Conservation (phyloP, 495 filamentous ascomycete genomes). For the Penicillium lividum region DNA sequence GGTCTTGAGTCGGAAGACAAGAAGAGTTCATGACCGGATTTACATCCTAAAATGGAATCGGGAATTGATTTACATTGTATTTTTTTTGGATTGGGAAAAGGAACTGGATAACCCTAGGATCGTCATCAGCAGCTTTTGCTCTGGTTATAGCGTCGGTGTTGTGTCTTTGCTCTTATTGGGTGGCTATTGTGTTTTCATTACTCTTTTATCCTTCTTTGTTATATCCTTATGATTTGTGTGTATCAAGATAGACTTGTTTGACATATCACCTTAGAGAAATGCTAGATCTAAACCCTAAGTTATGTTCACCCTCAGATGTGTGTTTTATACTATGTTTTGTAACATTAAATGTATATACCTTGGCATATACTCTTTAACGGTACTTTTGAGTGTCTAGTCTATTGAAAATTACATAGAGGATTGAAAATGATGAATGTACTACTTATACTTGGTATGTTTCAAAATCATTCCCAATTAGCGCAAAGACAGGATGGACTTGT, state of each 20-base stretch:
- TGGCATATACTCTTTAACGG: no score
- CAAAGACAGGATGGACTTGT: no score
- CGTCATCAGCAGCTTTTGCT: slow-evolving; percentile 1
- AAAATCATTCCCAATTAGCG: no score
- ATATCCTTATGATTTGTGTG: neutral
- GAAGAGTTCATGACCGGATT: neutral
- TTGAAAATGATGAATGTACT: no score
- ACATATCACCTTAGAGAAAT: neutral
- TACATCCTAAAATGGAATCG: neutral
- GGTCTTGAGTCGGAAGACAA: neutral
- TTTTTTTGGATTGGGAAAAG: neutral
- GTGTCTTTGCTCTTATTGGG: slow-evolving; percentile 3
- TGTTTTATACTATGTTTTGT: no score
- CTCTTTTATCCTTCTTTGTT: slow-evolving; percentile 3
- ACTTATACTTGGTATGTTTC: no score
- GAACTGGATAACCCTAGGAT: neutral
- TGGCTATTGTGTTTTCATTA: slow-evolving; percentile 9
- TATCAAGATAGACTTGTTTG: slow-evolving; percentile 1
- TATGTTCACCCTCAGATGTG: no score
- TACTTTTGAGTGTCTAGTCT: no score
- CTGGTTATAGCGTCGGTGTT: slow-evolving; percentile 23
- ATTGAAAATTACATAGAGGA: no score
- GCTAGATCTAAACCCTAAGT: no score
- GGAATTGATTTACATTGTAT: neutral
- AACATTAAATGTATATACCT: no score